Conservation (phyloP, 139 green algal species). For the Chlamydomonas sphaeroides region DNA sequence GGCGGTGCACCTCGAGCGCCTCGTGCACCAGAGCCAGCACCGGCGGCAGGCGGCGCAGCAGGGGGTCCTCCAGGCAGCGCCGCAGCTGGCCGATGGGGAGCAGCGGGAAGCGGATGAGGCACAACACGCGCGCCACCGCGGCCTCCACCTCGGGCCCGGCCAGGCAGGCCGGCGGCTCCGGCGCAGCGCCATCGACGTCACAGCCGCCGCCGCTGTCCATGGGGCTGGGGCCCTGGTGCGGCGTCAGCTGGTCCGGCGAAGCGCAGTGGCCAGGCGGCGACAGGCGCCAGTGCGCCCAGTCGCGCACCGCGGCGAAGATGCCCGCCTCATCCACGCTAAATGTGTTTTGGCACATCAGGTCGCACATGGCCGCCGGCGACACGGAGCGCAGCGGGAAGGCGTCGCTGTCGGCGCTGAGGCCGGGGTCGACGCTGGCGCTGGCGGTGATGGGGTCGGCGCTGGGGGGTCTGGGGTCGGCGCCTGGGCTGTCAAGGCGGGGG, state of each 20-base stretch:
- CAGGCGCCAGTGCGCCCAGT: constrained; percentile 9
- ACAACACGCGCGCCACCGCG: constrained; percentile 62
- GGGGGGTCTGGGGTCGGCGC: no score
- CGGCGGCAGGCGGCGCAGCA: constrained; percentile 23
- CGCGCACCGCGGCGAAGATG: constrained; percentile 2
- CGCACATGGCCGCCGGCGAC: constrained; percentile 29
- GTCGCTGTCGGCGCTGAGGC: no score
- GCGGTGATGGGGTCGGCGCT: no score
- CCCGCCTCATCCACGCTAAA: constrained; percentile 53
- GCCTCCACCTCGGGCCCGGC: neutral
- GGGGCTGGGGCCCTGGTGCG: no score
- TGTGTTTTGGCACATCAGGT: constrained; percentile 43
- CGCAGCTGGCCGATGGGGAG: constrained; percentile 44
- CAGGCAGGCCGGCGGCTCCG: no score
- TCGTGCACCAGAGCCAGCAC: constrained; percentile 46
- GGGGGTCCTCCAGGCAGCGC: constrained; percentile 38
- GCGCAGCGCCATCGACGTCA: no score
- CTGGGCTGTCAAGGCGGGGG: no score
- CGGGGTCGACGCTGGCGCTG: no score
- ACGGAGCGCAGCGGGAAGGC: constrained; percentile 4
- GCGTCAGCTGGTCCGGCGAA: neutral
- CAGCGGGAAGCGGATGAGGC: constrained; percentile 73
- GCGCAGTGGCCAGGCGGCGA: neutral
- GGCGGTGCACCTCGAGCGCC: constrained; percentile 28
- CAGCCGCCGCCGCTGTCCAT: no score